Base-by-base conservation (phyloP, 2,329 filamentous ascomycete genomes). In the Bisporella sp. region DNA sequence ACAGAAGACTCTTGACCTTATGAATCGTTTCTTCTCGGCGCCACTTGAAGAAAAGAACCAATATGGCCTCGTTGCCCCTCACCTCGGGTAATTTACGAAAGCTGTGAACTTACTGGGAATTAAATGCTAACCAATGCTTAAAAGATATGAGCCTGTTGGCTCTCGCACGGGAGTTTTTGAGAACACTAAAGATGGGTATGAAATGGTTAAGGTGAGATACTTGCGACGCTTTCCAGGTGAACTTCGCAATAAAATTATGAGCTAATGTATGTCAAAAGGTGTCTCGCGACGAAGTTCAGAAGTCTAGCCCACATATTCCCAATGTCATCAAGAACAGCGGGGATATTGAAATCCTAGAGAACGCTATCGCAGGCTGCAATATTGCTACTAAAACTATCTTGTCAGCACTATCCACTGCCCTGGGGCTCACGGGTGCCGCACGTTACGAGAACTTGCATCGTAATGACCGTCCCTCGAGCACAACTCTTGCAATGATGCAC, bases 21-120 rank as follows among this genome's bases (percentile, higher is more conserved):
- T 79, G 77, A 66, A 77, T 61, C 72, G 72, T 47, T 80, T 78
- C 69, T 80, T 79, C 54, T 71, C 72, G 33, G 63, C 71, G 0
- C 74, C 76, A 0, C 62, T 78, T 12, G 76, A 79, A 65, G 70
- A 67, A 41, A 79, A 79, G 72, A 79, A 78, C 60, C 72, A 79
- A 60, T 77, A 73, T 57, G 76, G 76, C 4, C 71, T 79, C 5
- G 69, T 78, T 45, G 71, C 73, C 29, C 72, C 75, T 4, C 75
- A 79, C 62, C 69, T 78, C 30, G 76, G 41, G 41, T 42, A 12
- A 28, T n/a, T 28, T 8, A 8, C 21, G 21, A 21, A 21, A 3
- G 21, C 21, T 3, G 21, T 21, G 2, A 21, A 21, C 21, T 21
- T 21, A 3, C 21, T 21, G 3, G 21, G 2, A 3, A 21, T 21